Evolutionary conservation across 768 basidiomycete species (phyloP).

Genomic region (Psilocybe sp.): DNA sequence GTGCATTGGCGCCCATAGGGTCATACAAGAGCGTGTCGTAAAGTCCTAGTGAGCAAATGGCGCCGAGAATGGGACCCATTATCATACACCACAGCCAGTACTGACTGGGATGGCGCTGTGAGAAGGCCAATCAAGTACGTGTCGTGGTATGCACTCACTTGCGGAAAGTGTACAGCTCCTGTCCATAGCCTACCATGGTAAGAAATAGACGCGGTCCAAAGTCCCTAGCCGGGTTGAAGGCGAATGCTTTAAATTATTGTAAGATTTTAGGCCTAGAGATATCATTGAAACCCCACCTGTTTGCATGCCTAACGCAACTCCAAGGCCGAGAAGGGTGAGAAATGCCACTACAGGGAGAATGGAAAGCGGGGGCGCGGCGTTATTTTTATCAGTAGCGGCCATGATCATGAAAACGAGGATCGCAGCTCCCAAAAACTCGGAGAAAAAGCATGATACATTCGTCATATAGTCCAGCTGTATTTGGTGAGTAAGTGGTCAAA

Average conservation of each 20-base stretch:
- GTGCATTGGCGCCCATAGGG: not conserved
- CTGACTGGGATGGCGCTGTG: slow-evolving; percentile 35
- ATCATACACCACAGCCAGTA: slow-evolving; percentile 77
- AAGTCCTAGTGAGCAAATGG: slow-evolving; percentile 26
- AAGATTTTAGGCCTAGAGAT: not conserved
- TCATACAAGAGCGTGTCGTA: slow-evolving; percentile 61
- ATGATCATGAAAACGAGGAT: slow-evolving; percentile 56
- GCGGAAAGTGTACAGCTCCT: slow-evolving; percentile 41
- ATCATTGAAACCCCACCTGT: slow-evolving; percentile 34
- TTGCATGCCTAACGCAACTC: slow-evolving; percentile 56
- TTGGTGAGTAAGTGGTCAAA: not conserved
- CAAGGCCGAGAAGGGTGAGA: slow-evolving; percentile 55
- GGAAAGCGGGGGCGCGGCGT: slow-evolving; percentile 42
- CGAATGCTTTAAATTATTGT: slow-evolving; percentile 36
- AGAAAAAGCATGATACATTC: slow-evolving; percentile 37
- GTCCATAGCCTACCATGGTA: slow-evolving; percentile 69
- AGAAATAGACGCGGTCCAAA: slow-evolving; percentile 67
- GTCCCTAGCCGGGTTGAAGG: slow-evolving; percentile 72
- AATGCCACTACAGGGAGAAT: slow-evolving; percentile 57
- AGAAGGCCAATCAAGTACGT: not conserved
- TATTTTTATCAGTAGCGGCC: slow-evolving; percentile 50
- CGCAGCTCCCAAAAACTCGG: slow-evolving; percentile 55
- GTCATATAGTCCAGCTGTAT: slow-evolving; percentile 31
- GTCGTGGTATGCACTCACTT: slow-evolving; percentile 27
- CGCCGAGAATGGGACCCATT: slow-evolving; percentile 58